Evolutionary conservation across 768 basidiomycete genomes (phyloP), one percentile per base, ranked within the genome.

Genomic region (Asterophora parasitica): DNA sequence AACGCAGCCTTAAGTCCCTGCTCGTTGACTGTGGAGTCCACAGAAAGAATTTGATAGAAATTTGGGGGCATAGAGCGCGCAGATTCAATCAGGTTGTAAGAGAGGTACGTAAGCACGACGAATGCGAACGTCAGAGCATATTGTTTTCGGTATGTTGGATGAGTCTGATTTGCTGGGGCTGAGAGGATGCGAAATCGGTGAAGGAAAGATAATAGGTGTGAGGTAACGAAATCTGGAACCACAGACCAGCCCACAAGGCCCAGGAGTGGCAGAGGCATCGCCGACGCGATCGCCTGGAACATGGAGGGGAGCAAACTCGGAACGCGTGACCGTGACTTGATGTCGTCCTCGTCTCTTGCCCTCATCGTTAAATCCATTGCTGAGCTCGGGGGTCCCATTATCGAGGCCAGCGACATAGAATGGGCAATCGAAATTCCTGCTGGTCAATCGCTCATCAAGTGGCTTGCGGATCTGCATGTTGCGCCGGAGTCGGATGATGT

Each of bases 1-100:
- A 90, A 92, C 2, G 83, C 88, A 4, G 67, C 51, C 66, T 88
- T 91, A 53, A 93, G 71, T 7, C 73, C 76, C 30, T 10, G 30
- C 30, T 31, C 30, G 30, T 31, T 8, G 30, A 31, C 30, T 31
- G 30, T 31, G 2, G 12, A 9, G 30, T 31, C 9, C 30, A 12
- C 30, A 3, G 8, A 31, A 9, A 31, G 30, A 12, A 31, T 12
- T 31, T 31, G 30, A 31, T 92, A 93, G 63, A 84, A 89, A 59
- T 87, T 93, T n/a, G 72, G 30, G 8, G 30, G 12, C 30, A 31
- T 31, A 31, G 30, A 31, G 30, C 30, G 30, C 4, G 30, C 30
- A 31, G 30, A 31, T 2, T 31, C 30, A 31, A 31, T 9, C 84
- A 71, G 55, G 82, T 88, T 1, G 79, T 73, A 45, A 2, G 30